A percentile compares a stretch with the other conserved stretches of the same genome.
Conservation (phyloP, 2,329 filamentous ascomycete species). For the Diplodia sapinea region DNA sequence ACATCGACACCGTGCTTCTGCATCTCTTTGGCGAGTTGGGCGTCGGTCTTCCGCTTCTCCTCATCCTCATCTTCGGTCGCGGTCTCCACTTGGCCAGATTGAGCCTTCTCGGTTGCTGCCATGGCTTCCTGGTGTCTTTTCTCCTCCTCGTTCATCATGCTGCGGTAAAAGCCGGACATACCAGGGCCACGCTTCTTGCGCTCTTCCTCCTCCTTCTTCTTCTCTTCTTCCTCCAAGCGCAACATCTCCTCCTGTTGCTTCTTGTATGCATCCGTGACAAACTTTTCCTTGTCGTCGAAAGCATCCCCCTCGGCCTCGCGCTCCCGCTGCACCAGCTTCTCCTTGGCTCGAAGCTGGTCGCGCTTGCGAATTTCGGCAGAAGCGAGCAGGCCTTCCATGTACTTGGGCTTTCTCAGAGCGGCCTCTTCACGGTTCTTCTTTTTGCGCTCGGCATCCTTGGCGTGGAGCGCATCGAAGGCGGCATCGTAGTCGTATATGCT, state of each 20-base stretch:
- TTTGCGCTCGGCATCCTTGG: slow-evolving; percentile 60
- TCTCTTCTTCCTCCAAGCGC: slow-evolving; percentile 74
- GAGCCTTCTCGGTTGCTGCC: slow-evolving; percentile 63
- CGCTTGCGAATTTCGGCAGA: slow-evolving; percentile 78
- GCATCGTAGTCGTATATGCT: slow-evolving; percentile 86
- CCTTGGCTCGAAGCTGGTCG: slow-evolving; percentile 77
- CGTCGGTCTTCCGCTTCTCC: slow-evolving; percentile 61
- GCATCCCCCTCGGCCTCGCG: slow-evolving; percentile 81
- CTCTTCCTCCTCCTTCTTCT: slow-evolving; percentile 67
- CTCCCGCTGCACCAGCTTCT: slow-evolving; percentile 79
- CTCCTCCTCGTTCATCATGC: slow-evolving; percentile 73
- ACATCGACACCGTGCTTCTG: slow-evolving; percentile 68
- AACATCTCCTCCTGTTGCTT: slow-evolving; percentile 78
- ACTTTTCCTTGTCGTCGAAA: slow-evolving; percentile 82
- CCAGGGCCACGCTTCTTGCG: slow-evolving; percentile 70
- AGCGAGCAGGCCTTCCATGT: slow-evolving; percentile 75
- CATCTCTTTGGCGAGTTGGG: slow-evolving; percentile 70
- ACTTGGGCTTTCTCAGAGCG: slow-evolving; percentile 71
- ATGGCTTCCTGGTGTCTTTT: slow-evolving; percentile 71
- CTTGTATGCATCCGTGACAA: slow-evolving; percentile 84
- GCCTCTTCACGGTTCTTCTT: slow-evolving; percentile 60
- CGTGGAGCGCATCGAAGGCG: slow-evolving; percentile 77
- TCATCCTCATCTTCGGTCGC: slow-evolving; percentile 42
- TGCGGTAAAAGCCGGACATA: slow-evolving; percentile 80
- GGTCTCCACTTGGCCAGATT: slow-evolving; percentile 40